Percentiles rank a stretch among this genome's conserved stretches.
These are phyloP conservation scores for Hypericum androsaemum DNA, from an alignment of 345 rosid species.

Conservation along the genomic window DNA sequence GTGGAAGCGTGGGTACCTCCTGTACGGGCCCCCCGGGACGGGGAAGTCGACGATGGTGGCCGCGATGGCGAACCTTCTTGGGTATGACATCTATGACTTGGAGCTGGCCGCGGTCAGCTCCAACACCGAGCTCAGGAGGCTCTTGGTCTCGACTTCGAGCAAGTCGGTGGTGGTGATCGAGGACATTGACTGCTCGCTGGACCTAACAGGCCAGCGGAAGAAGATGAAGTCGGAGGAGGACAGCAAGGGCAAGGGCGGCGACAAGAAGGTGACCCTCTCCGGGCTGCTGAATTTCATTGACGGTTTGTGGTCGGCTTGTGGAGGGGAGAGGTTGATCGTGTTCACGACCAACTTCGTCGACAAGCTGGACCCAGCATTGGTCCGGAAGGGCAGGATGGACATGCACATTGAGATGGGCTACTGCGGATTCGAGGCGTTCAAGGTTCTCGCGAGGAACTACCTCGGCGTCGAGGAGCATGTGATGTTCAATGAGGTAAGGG, in stretches of 20 bases:
- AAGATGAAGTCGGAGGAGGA: neutral
- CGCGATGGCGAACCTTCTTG: neutral
- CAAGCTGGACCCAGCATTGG: neutral
- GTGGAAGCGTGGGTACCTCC: too few relatives aligned
- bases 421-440: constrained; percentile 3
- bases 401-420: constrained; percentile 1
- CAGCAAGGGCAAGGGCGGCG: neutral
- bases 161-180: constrained; percentile 1
- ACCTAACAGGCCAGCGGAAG: neutral
- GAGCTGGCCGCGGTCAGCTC: neutral
- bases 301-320: neutral
- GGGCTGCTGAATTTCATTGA: constrained; percentile 1
- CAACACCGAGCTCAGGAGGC: neutral
- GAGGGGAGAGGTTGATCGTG: neutral
- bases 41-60: neutral
- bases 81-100: neutral
- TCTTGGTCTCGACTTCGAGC: neutral
- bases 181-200: constrained; percentile 1
- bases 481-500: neutral
- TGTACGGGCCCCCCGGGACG: neutral
- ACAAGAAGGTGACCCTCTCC: neutral
- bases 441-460: neutral
- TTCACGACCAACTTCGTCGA: constrained; percentile 2
- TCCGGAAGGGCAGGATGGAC: constrained; percentile 2
- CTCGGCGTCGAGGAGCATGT: neutral